Evolutionary conservation across 345 rosid species (phyloP).

Genomic region (Eucalyptus shirleyi): DNA sequence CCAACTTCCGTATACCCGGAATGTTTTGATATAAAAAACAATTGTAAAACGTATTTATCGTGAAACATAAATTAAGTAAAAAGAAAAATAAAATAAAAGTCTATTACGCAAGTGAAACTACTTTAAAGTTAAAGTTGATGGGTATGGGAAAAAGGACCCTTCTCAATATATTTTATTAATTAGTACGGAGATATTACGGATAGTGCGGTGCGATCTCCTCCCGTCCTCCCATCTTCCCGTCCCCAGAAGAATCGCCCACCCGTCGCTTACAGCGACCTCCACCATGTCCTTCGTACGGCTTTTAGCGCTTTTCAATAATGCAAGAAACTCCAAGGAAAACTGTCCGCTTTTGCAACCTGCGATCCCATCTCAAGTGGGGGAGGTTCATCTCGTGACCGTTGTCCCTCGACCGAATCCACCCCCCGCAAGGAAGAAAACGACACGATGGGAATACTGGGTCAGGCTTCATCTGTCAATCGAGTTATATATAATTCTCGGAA

Average conservation of each 20-base stretch:
- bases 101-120: neutral
- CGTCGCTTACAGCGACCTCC: neutral
- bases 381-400: neutral
- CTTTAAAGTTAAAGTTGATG: neutral
- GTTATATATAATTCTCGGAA: neutral
- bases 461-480: neutral
- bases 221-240: neutral
- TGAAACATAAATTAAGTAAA: neutral
- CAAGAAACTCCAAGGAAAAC: neutral
- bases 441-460: neutral
- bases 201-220: neutral
- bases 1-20: neutral
- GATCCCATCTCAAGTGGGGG: neutral
- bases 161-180: neutral
- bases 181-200: neutral
- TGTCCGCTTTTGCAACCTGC: neutral
- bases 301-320: neutral
- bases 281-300: neutral
- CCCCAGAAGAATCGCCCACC: neutral
- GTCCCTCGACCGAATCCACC: neutral
- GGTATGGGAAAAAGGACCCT: neutral
- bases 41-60: neutral
- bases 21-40: neutral
- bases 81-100: neutral
- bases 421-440: neutral